A percentile compares a stretch with the other conserved stretches of the same genome.
Evolutionary conservation across 768 basidiomycete genomes (phyloP).

Genomic region (Pleurotus citrinopileatus): DNA sequence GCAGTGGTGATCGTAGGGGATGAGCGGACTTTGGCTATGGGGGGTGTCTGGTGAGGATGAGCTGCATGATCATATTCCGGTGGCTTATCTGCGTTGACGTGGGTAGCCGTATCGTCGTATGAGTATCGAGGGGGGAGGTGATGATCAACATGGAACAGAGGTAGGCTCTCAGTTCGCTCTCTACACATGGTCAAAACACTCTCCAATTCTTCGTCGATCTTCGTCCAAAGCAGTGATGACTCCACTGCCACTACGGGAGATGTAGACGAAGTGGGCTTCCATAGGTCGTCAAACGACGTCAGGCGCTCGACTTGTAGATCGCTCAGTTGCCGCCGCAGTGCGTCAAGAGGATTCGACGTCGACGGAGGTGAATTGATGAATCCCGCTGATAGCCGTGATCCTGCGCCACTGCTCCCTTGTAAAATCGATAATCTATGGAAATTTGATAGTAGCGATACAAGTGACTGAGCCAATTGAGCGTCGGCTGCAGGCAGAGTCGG

Average conservation of each 20-base stretch:
- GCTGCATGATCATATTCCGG: slow-evolving; percentile 52
- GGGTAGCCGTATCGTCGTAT: slow-evolving; percentile 23
- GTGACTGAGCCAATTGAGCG: slow-evolving; percentile 60
- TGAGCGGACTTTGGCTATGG: slow-evolving; percentile 22
- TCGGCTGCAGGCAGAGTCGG: slow-evolving; percentile 45
- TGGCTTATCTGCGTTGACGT: slow-evolving; percentile 38
- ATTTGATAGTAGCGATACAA: slow-evolving; percentile 68
- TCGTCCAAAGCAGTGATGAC: slow-evolving; percentile 67
- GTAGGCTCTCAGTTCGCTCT: slow-evolving; percentile 43
- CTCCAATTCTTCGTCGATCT: slow-evolving; percentile 74
- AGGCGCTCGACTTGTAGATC: slow-evolving; percentile 61
- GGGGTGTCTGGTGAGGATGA: slow-evolving; percentile 33
- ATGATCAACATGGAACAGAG: slow-evolving; percentile 25
- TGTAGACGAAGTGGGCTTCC: slow-evolving; percentile 26
- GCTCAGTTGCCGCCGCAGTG: slow-evolving; percentile 65
- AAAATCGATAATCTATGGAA: slow-evolving; percentile 60
- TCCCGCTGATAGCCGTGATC: slow-evolving; percentile 11
- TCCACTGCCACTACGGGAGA: slow-evolving; percentile 54
- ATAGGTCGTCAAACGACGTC: slow-evolving; percentile 35
- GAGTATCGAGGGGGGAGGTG: slow-evolving; percentile 46
- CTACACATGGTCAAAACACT: slow-evolving; percentile 63
- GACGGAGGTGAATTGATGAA: slow-evolving; percentile 11
- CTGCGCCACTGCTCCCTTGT: slow-evolving; percentile 16
- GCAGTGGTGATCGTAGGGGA: slow-evolving; percentile 22
- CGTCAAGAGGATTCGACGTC: slow-evolving; percentile 46